These are phyloP conservation scores for Aeminium ludgeri DNA, from an alignment of 495 filamentous ascomycete genomes.

Conservation along the genomic window DNA sequence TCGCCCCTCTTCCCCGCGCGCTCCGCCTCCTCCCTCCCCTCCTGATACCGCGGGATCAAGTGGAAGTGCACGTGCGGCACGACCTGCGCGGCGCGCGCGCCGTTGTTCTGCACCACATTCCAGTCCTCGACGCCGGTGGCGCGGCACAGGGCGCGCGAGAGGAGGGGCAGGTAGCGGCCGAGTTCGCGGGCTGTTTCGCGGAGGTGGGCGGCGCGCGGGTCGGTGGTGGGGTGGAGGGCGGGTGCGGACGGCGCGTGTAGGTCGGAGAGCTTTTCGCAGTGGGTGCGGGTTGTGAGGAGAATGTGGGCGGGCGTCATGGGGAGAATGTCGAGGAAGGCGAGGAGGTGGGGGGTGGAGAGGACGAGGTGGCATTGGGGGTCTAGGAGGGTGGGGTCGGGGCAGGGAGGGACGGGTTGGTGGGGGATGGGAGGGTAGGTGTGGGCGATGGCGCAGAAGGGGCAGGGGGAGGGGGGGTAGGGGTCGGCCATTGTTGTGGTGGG, in stretches of 20 bases:
- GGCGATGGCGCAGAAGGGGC: slow-evolving; percentile 54
- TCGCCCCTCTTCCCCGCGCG: slow-evolving; percentile 30
- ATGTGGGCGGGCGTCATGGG: slow-evolving; percentile 66
- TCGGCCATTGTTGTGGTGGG: slow-evolving; percentile 12
- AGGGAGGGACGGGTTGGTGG: slow-evolving; percentile 20
- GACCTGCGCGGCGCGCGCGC: slow-evolving; percentile 70
- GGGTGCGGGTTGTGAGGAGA: slow-evolving; percentile 52
- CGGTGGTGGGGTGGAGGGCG: too few relatives aligned
- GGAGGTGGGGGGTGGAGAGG: slow-evolving; percentile 49
- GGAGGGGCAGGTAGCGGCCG: slow-evolving; percentile 48
- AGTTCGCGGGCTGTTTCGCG: slow-evolving; percentile 1
- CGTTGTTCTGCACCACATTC: slow-evolving; percentile 95
- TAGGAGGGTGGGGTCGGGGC: slow-evolving; percentile 14
- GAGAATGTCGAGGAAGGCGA: slow-evolving; percentile 85
- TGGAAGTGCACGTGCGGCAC: slow-evolving; percentile 89
- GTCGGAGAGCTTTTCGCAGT: slow-evolving; percentile 57
- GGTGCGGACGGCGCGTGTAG: slow-evolving; percentile 40
- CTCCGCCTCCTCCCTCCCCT: slow-evolving; percentile 22
- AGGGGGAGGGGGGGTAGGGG: slow-evolving; percentile 23
- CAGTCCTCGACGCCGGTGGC: slow-evolving; percentile 53
- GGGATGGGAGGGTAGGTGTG: slow-evolving; percentile 20
- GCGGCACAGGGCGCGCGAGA: slow-evolving; percentile 52
- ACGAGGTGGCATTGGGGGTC: slow-evolving; percentile 39
- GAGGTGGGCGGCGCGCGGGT: too few relatives aligned
- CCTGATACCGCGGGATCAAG: slow-evolving; percentile 50